Base-by-base conservation (phyloP, 2,329 filamentous ascomycete species). In the Colletotrichum sansevieriae region DNA sequence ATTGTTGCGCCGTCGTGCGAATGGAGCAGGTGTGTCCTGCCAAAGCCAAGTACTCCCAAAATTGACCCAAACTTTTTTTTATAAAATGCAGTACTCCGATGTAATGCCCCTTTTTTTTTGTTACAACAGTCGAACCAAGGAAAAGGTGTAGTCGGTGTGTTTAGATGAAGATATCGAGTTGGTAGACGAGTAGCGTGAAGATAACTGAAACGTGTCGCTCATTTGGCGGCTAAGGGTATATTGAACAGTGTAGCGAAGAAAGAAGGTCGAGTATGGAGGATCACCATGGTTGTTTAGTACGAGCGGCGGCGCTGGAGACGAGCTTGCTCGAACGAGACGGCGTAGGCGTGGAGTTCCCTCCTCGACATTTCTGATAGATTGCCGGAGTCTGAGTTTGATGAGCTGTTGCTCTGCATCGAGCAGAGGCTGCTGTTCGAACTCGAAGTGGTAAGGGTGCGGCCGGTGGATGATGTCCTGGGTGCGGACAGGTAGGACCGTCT, bases 251-350 rank as follows among this genome's bases (percentile, higher is more conserved):
- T 69, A 62, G 65, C 59, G 72, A 65, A 72, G 74, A 75, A 65
- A 65, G 63, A 61, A 25, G 29, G 55, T 72, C 72, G 73, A 75
- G 71, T 71, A 60, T 71, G 71, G 70, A 71, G 41, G 49, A 18
- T 46, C 29, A 29, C 29, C 29, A 59, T 61, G 37, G 33, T 54
- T 51, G 63, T 70, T 76, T 84, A 89, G 76, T 85, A 83, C 35
- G 87, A 86, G 82, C 89, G 80, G 75, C 87, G 81, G 73, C 87
- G 85, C 74, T 88, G 85, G 63, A 84, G 77, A 70, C 92, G 87
- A 66, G 92, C 90, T 73, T 94, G 92, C 80, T 98, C 95, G 78
- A 98, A 97, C 2, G 92, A 94, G 76, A 91, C 92, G 73, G 93
- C 92, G 80, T 98, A 98, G 73, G 92, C 91, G 76, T 91, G 90